Evolutionary conservation across 1,284 basidiomycete genomes (phyloP).

Genomic region (Rhodotorula sp.): DNA sequence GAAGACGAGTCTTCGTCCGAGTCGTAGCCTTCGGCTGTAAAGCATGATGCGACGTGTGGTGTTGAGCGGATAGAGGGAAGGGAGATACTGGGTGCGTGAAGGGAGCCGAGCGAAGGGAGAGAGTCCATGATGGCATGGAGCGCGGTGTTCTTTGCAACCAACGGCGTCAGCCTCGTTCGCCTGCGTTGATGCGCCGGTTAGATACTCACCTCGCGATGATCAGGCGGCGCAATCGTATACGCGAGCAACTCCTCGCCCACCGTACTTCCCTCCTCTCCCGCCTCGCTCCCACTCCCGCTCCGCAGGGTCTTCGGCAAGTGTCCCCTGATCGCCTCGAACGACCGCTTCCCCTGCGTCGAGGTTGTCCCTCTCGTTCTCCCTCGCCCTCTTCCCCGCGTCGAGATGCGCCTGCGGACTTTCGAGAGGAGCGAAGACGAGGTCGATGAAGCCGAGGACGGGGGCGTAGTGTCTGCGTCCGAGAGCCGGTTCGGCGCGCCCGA

Average conservation of each 20-base stretch:
- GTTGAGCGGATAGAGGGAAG: neutral
- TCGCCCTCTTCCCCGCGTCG: neutral
- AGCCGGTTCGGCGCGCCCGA: neutral
- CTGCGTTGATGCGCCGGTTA: rapidly evolving
- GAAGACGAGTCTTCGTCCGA: slow-evolving; percentile 7
- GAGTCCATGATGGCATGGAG: slow-evolving; percentile 24
- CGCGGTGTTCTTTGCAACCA: slow-evolving; percentile 17
- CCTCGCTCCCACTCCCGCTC: neutral
- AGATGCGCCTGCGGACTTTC: slow-evolving; percentile 8
- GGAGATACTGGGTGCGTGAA: slow-evolving; percentile 5
- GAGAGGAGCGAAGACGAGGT: slow-evolving; percentile 2
- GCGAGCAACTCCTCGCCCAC: slow-evolving; percentile 4
- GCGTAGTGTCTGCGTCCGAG: neutral
- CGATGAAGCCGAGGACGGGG: neutral
- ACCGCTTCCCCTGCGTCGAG: neutral
- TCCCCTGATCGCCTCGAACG: no score
- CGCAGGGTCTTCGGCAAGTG: slow-evolving; percentile 1
- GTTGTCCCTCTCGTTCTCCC: no score
- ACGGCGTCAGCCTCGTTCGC: neutral
- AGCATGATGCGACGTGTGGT: neutral
- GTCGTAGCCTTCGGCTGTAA: slow-evolving; percentile 5
- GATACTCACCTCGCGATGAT: slow-evolving; percentile 15
- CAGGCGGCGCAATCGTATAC: slow-evolving; percentile 22
- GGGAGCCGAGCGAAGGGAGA: slow-evolving; percentile 16
- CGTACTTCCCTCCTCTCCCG: neutral